Evolutionary conservation across 768 basidiomycete species (phyloP), one percentile per base, ranked within the genome.

Genomic region (Mycena chlorophos): DNA sequence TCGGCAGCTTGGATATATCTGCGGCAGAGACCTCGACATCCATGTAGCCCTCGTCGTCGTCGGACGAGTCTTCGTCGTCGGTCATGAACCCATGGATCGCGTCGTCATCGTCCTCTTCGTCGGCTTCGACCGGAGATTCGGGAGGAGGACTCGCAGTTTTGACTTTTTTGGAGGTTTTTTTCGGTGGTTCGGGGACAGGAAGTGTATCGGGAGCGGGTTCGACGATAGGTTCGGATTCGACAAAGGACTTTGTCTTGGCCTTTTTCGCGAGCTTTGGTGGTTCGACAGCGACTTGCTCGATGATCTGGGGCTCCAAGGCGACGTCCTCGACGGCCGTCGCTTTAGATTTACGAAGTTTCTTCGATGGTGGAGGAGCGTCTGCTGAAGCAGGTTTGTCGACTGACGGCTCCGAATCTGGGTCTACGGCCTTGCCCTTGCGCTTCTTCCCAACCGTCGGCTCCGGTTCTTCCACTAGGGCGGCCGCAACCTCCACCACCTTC

Each of bases 1-100:
- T 94, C 1, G 94, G 95, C 34, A 98, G 77, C 63, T 84, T 86
- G 23, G 67, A 73, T 25, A 94, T 73, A 58, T 94, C 88, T 39
- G 94, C 69, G 12, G 76, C 76, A 12, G 76, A 70, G 16, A 74
- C 71, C 50, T 83, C 81, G 2, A 75, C 80, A 26, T 80, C 80
- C 61, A 77, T 79, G 50, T 76, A 78, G 23, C 72, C 70, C 13
- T 81, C 80, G 57, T 91, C 89, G 23, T 92, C 93, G 52, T 91
- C 91, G 8, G 89, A 91, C 29, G 88, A 87, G 53, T 82, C 82
- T 50, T 86, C 83, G 46, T 86, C 86, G 61, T 90, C 89, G 4
- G 87, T 85, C 1, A 88, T 88, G 67, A 92, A 90, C 13, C 88
- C 90, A 57, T 85, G 79, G 17, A 91, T 61, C 48, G 81, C 78